Evolutionary conservation across 345 rosid species (phyloP).

Genomic region (Camelina hispida): DNA sequence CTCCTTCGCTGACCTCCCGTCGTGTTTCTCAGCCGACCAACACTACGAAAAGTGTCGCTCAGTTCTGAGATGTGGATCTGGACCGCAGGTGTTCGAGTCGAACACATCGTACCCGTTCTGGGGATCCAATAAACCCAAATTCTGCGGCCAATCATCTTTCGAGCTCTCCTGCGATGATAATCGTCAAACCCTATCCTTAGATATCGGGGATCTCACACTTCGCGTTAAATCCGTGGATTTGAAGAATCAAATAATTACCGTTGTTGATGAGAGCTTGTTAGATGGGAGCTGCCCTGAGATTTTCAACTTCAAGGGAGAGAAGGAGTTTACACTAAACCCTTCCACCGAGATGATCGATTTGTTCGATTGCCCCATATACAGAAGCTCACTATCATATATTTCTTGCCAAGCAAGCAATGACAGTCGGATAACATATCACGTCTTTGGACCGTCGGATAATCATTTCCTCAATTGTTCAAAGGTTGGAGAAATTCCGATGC

Average conservation of each 20-base stretch:
- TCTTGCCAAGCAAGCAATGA: not conserved
- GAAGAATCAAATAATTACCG: not conserved
- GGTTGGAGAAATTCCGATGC: conserved; percentile 41
- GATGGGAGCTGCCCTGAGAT: conserved; percentile 28
- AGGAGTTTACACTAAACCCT: not conserved
- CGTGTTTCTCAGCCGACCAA: conserved; percentile 34
- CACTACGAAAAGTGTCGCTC: conserved; percentile 41
- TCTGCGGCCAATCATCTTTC: conserved; percentile 52
- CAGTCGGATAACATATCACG: not conserved
- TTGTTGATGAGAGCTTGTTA: conserved; percentile 33
- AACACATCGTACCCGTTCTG: conserved; percentile 59
- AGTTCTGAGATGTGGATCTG: conserved; percentile 46
- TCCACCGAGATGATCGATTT: conserved; percentile 34
- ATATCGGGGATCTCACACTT: not conserved
- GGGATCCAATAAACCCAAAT: conserved; percentile 38
- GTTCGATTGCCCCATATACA: not conserved
- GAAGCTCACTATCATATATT: not conserved
- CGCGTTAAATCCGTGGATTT: not conserved
- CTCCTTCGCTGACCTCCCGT: conserved; percentile 27
- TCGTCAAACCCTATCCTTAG: not conserved
- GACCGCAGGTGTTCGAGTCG: not conserved
- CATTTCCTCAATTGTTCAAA: fast-evolving
- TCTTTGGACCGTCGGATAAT: not conserved
- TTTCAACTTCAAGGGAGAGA: not conserved
- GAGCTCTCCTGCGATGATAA: conserved; percentile 40